Percentiles rank a stretch among this genome's conserved stretches.
Evolutionary conservation across 495 filamentous ascomycete genomes (phyloP).

Genomic region (Emericellopsis terricola): DNA sequence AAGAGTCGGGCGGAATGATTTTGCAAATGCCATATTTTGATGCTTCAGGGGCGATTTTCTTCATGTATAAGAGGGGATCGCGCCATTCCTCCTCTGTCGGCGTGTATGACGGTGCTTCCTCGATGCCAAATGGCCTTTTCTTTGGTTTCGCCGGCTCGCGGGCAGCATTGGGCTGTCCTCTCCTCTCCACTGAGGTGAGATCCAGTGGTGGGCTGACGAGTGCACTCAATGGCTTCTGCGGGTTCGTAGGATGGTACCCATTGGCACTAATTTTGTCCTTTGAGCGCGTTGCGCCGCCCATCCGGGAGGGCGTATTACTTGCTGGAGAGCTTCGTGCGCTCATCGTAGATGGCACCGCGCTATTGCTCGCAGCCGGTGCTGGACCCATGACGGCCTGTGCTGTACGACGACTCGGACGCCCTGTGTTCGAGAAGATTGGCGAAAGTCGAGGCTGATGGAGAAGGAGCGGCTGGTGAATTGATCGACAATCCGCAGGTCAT

Average conservation of each 20-base stretch:
- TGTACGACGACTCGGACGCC: background rate
- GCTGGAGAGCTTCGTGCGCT: slow-evolving; percentile 31
- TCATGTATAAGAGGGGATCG: slow-evolving; percentile 83
- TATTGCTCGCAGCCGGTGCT: slow-evolving; percentile 14
- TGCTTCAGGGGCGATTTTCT: slow-evolving; percentile 73
- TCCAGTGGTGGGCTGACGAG: slow-evolving; percentile 49
- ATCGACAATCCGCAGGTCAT: too few species aligned
- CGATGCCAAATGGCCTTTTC: slow-evolving; percentile 61
- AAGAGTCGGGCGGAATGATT: slow-evolving; percentile 81
- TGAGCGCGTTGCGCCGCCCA: slow-evolving; percentile 17
- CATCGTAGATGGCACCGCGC: too few species aligned
- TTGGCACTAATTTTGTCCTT: slow-evolving; percentile 28
- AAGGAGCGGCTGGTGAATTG: slow-evolving; percentile 1
- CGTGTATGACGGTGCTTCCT: slow-evolving; percentile 81
- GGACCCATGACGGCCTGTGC: slow-evolving; percentile 4
- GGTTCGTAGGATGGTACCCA: slow-evolving; percentile 30
- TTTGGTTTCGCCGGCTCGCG: slow-evolving; percentile 59
- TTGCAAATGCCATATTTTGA: slow-evolving; percentile 80
- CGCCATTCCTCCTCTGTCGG: slow-evolving; percentile 89
- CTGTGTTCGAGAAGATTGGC: slow-evolving; percentile 7
- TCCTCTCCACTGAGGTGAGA: slow-evolving; percentile 76
- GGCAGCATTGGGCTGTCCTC: slow-evolving; percentile 56
- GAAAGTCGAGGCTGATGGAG: slow-evolving; percentile 1
- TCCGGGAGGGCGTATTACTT: slow-evolving; percentile 12
- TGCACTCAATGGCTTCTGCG: slow-evolving; percentile 29